Percentiles rank a stretch among this genome's conserved stretches.
These are phyloP conservation scores for Hortiboletus campestris DNA, from an alignment of 768 basidiomycete species.

Conservation along the genomic window DNA sequence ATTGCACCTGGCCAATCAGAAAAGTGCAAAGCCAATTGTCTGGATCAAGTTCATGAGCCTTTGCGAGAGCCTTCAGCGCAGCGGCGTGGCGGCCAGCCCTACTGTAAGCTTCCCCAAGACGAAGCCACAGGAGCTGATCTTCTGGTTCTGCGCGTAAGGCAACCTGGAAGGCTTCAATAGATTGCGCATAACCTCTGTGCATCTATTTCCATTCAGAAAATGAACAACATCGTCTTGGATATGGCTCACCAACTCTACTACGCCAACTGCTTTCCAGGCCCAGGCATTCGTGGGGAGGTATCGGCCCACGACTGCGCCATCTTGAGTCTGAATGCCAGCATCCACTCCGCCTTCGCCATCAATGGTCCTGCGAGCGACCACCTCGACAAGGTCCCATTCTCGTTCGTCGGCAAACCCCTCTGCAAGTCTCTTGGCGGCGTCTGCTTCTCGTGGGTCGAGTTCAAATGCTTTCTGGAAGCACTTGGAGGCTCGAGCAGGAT, in stretches of 20 bases:
- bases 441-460: constrained; percentile 83
- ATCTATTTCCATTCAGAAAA: constrained; percentile 41
- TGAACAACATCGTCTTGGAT: background rate
- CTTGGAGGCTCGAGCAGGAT: constrained; percentile 83
- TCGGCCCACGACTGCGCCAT: constrained; percentile 39
- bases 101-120: constrained; percentile 89
- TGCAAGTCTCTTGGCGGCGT: constrained; percentile 81
- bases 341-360: constrained; percentile 86
- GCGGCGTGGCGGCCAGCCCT: constrained; percentile 87
- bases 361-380: constrained; percentile 89
- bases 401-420: constrained; percentile 88
- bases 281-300: constrained; percentile 82
- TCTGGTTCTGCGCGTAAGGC: constrained; percentile 74
- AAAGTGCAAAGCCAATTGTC: constrained; percentile 82
- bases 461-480: constrained; percentile 99
- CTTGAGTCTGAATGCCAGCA: constrained; percentile 49
- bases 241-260: constrained; percentile 79
- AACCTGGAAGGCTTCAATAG: constrained; percentile 85
- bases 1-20: constrained; percentile 82
- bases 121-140: constrained; percentile 83
- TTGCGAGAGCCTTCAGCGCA: constrained; percentile 80
- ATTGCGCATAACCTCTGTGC: constrained; percentile 63
- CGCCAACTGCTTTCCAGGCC: constrained; percentile 97
- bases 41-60: constrained; percentile 69
- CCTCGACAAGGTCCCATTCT: constrained; percentile 95